These are phyloP conservation scores for Candida pseudoviswanathii DNA, from an alignment of 1,139 yeast genomes.

Conservation along the genomic window DNA sequence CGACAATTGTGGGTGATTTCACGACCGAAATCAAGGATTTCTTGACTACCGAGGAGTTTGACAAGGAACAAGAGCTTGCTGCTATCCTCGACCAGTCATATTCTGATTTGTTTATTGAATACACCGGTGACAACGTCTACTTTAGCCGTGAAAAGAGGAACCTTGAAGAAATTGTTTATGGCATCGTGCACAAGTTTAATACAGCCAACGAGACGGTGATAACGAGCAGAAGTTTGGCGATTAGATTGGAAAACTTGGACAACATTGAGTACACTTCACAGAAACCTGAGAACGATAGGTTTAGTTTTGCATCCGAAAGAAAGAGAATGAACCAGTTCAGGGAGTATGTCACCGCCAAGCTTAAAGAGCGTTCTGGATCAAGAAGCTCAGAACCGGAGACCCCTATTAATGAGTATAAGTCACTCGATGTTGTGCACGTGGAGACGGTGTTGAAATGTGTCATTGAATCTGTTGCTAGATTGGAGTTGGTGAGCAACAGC, in stretches of 20 bases:
- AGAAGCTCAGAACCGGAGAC: slow-evolving; percentile 21
- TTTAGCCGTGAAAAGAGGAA: slow-evolving; percentile 74
- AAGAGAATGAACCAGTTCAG: slow-evolving; percentile 45
- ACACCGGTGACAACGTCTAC: slow-evolving; percentile 67
- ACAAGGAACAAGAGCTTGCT: slow-evolving; percentile 47
- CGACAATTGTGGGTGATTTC: slow-evolving; percentile 60
- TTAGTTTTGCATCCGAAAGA: slow-evolving; percentile 40
- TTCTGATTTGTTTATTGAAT: slow-evolving; percentile 73
- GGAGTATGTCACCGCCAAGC: slow-evolving; percentile 36
- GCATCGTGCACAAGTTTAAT: slow-evolving; percentile 53
- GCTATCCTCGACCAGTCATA: slow-evolving; percentile 69
- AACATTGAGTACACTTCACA: slow-evolving; percentile 25
- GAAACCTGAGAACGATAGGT: slow-evolving; percentile 25
- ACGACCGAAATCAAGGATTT: slow-evolving; percentile 68
- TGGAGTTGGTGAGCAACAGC: slow-evolving; percentile 65
- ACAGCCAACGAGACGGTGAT: slow-evolving; percentile 53
- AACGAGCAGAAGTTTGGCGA: slow-evolving; percentile 46
- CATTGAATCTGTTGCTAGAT: slow-evolving; percentile 79
- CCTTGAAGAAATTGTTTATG: slow-evolving; percentile 61
- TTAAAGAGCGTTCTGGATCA: slow-evolving; percentile 23
- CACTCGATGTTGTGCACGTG: slow-evolving; percentile 49
- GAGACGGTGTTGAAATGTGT: slow-evolving; percentile 69
- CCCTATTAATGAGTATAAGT: slow-evolving; percentile 30
- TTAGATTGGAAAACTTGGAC: slow-evolving; percentile 43
- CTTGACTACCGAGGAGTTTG: slow-evolving; percentile 49